These are phyloP conservation scores for Chaetothyriales sp. DNA, from an alignment of 2,329 filamentous ascomycete species.

Conservation along the genomic window DNA sequence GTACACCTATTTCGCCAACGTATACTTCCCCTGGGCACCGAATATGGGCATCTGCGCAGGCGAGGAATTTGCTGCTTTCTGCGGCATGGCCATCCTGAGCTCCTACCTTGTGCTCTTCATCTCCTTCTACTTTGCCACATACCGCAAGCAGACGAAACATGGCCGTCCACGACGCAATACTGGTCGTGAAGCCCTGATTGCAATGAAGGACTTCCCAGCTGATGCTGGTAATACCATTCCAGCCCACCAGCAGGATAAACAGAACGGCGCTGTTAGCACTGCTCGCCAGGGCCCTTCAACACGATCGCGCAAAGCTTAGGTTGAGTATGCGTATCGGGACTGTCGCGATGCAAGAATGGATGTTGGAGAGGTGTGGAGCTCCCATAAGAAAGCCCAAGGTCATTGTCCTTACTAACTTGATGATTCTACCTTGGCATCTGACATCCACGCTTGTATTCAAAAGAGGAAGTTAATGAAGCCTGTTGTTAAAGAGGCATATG, in stretches of 20 bases:
- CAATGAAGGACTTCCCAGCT: slow-evolving; percentile 61
- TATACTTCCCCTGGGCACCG: slow-evolving; percentile 74
- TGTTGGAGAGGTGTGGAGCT: neutral
- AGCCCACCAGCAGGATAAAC: slow-evolving; percentile 10
- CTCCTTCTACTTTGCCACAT: slow-evolving; percentile 95
- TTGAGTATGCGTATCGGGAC: slow-evolving; percentile 6
- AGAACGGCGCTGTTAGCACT: slow-evolving; percentile 23
- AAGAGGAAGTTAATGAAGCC: neutral
- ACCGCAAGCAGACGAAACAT: slow-evolving; percentile 49
- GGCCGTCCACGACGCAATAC: slow-evolving; percentile 38
- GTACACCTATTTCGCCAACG: slow-evolving; percentile 94
- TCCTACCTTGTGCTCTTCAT: slow-evolving; percentile 98
- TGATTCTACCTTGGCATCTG: neutral
- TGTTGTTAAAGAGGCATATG: no score
- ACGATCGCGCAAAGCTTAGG: slow-evolving; percentile 33
- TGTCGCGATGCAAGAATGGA: neutral
- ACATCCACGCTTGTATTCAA: no score
- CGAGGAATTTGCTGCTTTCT: slow-evolving; percentile 90
- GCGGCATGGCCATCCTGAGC: slow-evolving; percentile 79
- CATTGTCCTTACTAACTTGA: neutral
- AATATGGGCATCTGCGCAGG: slow-evolving; percentile 77
- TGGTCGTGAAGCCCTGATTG: slow-evolving; percentile 71
- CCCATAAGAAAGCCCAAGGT: neutral
- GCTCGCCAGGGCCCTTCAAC: slow-evolving; percentile 31
- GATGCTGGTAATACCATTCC: slow-evolving; percentile 13